A percentile compares a stretch with the other conserved stretches of the same genome.
These are phyloP conservation scores for Boechera stricta DNA, from an alignment of 345 rosid genomes.

Conservation along the genomic window DNA sequence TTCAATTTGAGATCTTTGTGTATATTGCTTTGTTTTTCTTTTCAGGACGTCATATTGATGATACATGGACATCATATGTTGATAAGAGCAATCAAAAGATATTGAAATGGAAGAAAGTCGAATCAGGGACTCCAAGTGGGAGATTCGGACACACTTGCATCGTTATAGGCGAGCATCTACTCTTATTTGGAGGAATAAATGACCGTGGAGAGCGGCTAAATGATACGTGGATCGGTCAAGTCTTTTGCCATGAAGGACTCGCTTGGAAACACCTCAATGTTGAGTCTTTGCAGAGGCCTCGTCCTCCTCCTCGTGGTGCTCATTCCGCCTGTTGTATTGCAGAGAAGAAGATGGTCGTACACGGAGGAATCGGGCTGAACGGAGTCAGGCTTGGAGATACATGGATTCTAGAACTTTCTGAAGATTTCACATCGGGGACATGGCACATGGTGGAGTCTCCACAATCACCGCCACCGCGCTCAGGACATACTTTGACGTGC, in stretches of 20 bases:
- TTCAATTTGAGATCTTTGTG: slow-evolving; percentile 26
- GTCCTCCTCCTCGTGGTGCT: slow-evolving; percentile 92
- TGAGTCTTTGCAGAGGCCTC: slow-evolving; percentile 44
- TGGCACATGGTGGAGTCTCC: slow-evolving; percentile 66
- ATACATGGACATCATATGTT: slow-evolving; percentile 79
- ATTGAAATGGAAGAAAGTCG: slow-evolving; percentile 70
- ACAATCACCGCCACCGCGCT: slow-evolving; percentile 84
- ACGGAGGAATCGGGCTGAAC: slow-evolving; percentile 79
- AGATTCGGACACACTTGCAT: slow-evolving; percentile 93
- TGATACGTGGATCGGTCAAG: slow-evolving; percentile 88
- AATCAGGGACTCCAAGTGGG: slow-evolving; percentile 79
- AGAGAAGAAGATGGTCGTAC: slow-evolving; percentile 71
- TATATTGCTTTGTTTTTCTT: not conserved
- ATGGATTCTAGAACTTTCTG: slow-evolving; percentile 82
- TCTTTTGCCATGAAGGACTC: slow-evolving; percentile 53
- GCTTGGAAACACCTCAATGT: slow-evolving; percentile 75
- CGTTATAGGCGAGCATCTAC: slow-evolving; percentile 56
- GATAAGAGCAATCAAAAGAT: slow-evolving; percentile 57
- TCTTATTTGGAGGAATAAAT: slow-evolving; percentile 90
- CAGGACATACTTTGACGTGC: slow-evolving; percentile 90
- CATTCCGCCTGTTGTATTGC: slow-evolving; percentile 86
- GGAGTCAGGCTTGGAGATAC: slow-evolving; percentile 82
- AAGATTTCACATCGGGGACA: slow-evolving; percentile 58
- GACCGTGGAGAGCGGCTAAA: slow-evolving; percentile 81
- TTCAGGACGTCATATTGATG: slow-evolving; percentile 94